Evolutionary conservation across 116 monocot genomes (phyloP).

Genomic region (Cymodocea nodosa): DNA sequence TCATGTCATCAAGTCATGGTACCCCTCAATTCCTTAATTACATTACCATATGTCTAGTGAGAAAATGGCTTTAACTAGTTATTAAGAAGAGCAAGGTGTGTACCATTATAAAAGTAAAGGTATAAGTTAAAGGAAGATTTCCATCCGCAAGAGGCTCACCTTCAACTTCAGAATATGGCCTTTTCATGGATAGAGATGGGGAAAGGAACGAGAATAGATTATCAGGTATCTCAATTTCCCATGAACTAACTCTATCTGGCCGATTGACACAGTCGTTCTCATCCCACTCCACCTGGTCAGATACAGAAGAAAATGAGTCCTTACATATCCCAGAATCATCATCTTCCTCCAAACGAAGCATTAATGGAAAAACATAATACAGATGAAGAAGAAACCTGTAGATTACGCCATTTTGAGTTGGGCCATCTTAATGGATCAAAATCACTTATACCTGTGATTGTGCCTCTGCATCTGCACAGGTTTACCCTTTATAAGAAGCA

Average conservation of each 20-base stretch:
- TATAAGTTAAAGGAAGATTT: too few species aligned
- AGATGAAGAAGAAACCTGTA: constrained; percentile 37
- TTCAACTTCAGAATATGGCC: constrained; percentile 41
- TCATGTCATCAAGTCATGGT: too few species aligned
- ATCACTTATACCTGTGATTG: constrained; percentile 67
- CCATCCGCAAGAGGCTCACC: constrained; percentile 14
- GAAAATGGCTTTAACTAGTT: too few species aligned
- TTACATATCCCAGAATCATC: neutral
- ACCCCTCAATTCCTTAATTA: too few species aligned
- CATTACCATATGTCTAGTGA: too few species aligned
- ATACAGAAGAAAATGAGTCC: neutral
- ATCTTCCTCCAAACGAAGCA: too few species aligned
- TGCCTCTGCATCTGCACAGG: constrained; percentile 52
- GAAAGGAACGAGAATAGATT: constrained; percentile 50
- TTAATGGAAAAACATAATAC: constrained; percentile 4
- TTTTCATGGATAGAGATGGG: constrained; percentile 34
- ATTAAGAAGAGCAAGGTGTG: too few species aligned
- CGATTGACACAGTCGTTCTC: constrained; percentile 70
- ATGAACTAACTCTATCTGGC: constrained; percentile 70
- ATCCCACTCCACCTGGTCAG: constrained; percentile 85
- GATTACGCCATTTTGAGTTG: constrained; percentile 88
- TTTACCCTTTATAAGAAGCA: too few species aligned
- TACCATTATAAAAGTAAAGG: too few species aligned
- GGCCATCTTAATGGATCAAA: constrained; percentile 83
- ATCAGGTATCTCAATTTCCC: constrained; percentile 89